Percentiles rank a stretch among this genome's conserved stretches.
Conservation (phyloP, 1,139 yeast species). For the Zygoascus hellenicus region DNA sequence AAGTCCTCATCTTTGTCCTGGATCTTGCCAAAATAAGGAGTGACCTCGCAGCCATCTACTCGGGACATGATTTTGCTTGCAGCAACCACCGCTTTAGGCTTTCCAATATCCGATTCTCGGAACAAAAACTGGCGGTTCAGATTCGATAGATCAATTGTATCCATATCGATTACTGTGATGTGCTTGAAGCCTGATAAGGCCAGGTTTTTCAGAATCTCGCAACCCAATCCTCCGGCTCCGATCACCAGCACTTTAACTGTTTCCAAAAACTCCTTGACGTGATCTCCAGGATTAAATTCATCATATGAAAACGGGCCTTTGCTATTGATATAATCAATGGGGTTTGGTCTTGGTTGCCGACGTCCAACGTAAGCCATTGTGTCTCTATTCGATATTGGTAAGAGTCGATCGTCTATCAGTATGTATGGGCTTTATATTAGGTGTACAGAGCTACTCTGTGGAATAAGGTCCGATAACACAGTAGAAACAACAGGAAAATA, state of each 20-base stretch:
- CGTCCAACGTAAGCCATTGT: too few species aligned
- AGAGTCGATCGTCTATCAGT: too few species aligned
- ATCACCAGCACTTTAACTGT: slow-evolving; percentile 40
- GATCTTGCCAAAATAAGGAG: slow-evolving; percentile 58
- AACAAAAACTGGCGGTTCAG: slow-evolving; percentile 87
- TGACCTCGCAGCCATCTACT: slow-evolving; percentile 45
- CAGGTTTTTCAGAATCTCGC: slow-evolving; percentile 82
- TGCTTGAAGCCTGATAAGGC: slow-evolving; percentile 70
- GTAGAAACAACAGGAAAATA: too few species aligned
- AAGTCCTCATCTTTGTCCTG: slow-evolving; percentile 65
- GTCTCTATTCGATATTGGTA: too few species aligned
- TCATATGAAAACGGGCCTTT: slow-evolving; percentile 37
- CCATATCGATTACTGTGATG: slow-evolving; percentile 89
- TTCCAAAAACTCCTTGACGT: slow-evolving; percentile 27
- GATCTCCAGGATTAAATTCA: slow-evolving; percentile 34
- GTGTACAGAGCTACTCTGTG: too few species aligned
- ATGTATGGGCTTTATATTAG: too few species aligned
- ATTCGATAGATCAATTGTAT: slow-evolving; percentile 85
- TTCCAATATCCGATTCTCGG: slow-evolving; percentile 66
- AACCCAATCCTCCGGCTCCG: slow-evolving; percentile 97
- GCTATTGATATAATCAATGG: slow-evolving; percentile 1
- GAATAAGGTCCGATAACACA: too few species aligned
- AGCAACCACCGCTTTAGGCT: slow-evolving; percentile 76
- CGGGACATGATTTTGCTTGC: slow-evolving; percentile 52
- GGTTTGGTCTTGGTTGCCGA: not conserved